phyloP scores from a whole-genome alignment of 345 rosid species.

The Eucalyptus victrix region DNA sequence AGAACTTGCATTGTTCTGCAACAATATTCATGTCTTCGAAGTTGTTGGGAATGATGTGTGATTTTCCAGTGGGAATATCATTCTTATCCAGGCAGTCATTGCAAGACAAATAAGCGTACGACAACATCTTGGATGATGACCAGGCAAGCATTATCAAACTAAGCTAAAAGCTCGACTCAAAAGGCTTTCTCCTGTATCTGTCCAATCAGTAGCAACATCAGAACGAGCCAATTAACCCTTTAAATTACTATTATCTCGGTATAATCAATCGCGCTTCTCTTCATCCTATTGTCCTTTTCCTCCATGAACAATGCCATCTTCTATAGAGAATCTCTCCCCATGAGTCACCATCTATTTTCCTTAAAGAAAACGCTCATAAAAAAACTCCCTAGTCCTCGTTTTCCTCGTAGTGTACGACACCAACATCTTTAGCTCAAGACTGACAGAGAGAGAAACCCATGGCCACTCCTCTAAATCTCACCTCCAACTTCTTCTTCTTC shows the following conservation, averaged over 20 bases:
- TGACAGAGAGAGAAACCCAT: background rate
- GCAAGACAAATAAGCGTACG: background rate
- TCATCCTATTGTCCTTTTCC: background rate
- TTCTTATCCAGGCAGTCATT: background rate
- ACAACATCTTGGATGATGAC: background rate
- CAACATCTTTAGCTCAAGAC: background rate
- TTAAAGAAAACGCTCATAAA: background rate
- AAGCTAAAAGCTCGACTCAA: background rate
- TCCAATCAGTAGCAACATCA: background rate
- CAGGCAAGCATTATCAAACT: background rate
- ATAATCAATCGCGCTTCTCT: background rate
- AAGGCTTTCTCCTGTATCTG: background rate
- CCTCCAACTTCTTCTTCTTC: slow-evolving; percentile 13
- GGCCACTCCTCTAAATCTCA: slow-evolving; percentile 5
- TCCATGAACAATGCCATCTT: background rate
- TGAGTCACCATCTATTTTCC: background rate
- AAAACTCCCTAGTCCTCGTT: background rate
- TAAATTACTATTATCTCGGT: background rate
- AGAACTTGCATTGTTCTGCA: background rate
- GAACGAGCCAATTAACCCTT: background rate
- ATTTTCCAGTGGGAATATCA: background rate
- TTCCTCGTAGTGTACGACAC: background rate
- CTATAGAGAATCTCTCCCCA: background rate
- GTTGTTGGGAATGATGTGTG: background rate
- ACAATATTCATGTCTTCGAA: background rate